Base-by-base conservation (phyloP, 495 filamentous ascomycete species). In the Cercophora sp. region DNA sequence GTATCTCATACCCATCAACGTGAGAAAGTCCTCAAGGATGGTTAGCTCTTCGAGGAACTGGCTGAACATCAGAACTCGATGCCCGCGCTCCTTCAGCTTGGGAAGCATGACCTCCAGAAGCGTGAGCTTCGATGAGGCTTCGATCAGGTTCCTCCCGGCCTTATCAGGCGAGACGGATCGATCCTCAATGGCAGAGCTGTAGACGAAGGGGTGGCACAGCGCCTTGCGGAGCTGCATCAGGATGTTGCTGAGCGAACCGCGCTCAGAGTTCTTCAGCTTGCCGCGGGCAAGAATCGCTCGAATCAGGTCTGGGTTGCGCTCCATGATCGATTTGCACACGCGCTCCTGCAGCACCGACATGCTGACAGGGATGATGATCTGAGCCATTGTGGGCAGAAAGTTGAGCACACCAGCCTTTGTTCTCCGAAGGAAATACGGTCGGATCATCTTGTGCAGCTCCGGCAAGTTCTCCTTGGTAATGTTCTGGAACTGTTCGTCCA, bases 151-250 rank as follows among this genome's bases (percentile, higher is more conserved):
- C 2, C 85, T 81, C 54, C 87, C 85, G 22, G 83, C 79, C 4
- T 79, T 64, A 18, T 67, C 71, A 0, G 71, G 55, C 32, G 77
- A 71, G 1, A 72, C 58, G 1, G 67, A 81, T 20, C 79, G 80
- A 61, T 99, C 94, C 65, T 99, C 93, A 47, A 99, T 94, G 2
- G 84, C 83, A 37, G 73, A 67, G 67, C 81, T 96, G 72, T 96
- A 99, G 23, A 96, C 81, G 61, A 96, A 99, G 1, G 93, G 94
- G 68, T 99, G 93, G 55, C 91, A 92, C 5, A 99, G 78, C 56
- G 89, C 94, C 64, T 96, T 96, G 2, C 93, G 85, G 10, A 99
- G 79, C 65, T 97, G 92, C 81, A 96, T 89, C 22, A 99, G 73
- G 27, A 97, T 96, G 58, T 97, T 99, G 70, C 82, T 93, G 44